A percentile compares a stretch with the other conserved stretches of the same genome.
Evolutionary conservation across 2,329 filamentous ascomycete genomes (phyloP).

Genomic region (Amauroascus verrucosus): DNA sequence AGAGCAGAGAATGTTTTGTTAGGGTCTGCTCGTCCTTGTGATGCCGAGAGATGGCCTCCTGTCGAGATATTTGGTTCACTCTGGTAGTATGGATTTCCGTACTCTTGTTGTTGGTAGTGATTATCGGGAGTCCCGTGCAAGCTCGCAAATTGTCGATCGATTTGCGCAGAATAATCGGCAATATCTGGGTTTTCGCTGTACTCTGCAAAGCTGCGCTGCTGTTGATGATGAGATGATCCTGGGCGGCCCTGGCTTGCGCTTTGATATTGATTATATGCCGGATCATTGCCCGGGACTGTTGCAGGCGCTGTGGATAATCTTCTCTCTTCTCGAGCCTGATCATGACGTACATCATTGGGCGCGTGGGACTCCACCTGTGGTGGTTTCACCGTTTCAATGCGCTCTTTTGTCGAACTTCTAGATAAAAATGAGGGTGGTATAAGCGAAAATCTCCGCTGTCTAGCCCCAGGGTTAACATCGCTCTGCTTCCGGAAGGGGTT

Average conservation of each 20-base stretch:
- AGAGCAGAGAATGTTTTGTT: constrained; percentile 25
- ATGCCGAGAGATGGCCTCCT: constrained; percentile 11
- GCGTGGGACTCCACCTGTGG: constrained; percentile 30
- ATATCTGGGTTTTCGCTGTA: constrained; percentile 17
- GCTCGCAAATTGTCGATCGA: constrained; percentile 34
- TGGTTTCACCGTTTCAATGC: constrained; percentile 36
- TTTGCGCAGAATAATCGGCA: constrained; percentile 33
- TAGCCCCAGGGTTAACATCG: constrained; percentile 52
- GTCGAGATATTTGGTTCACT: constrained; percentile 26
- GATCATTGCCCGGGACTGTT: constrained; percentile 3
- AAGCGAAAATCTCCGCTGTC: constrained; percentile 60
- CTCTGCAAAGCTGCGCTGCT: neutral
- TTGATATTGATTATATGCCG: constrained; percentile 10
- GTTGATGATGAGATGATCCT: constrained; percentile 8
- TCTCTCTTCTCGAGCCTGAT: constrained; percentile 16
- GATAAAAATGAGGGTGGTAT: constrained; percentile 55
- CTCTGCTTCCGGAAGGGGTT: constrained; percentile 61
- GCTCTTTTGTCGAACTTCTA: constrained; percentile 48
- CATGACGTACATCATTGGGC: constrained; percentile 15
- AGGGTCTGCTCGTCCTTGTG: constrained; percentile 24
- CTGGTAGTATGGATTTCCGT: constrained; percentile 17
- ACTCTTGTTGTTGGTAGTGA: constrained; percentile 17
- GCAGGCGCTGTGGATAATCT: constrained; percentile 30
- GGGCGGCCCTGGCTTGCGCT: constrained; percentile 15
- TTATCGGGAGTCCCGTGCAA: constrained; percentile 29